Evolutionary conservation across 371 early-diverging fungal genomes (phyloP).

Genomic region (Mortierella sp.): DNA sequence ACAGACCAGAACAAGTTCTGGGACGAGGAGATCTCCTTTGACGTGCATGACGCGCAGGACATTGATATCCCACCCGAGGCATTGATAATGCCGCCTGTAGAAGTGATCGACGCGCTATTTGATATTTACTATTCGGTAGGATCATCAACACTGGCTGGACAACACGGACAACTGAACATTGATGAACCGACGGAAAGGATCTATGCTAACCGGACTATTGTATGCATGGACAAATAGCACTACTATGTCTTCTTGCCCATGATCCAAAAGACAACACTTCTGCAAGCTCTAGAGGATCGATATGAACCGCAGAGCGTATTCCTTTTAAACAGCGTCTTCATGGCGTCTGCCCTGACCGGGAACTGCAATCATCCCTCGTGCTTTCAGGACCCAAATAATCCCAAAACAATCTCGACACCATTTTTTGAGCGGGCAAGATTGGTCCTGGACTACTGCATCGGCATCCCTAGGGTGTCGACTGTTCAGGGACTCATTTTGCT

Average conservation of each 20-base stretch:
- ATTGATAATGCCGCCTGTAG: slow-evolving; percentile 32
- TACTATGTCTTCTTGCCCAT: slow-evolving; percentile 41
- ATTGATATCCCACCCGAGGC: slow-evolving; percentile 45
- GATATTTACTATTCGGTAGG: slow-evolving; percentile 47
- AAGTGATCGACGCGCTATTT: slow-evolving; percentile 44
- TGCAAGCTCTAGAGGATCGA: slow-evolving; percentile 50
- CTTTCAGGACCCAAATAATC: slow-evolving; percentile 22
- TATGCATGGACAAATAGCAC: slow-evolving; percentile 44
- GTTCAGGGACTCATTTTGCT: slow-evolving; percentile 47
- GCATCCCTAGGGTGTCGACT: slow-evolving; percentile 45
- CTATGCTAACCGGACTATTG: slow-evolving; percentile 38
- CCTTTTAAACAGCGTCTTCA: slow-evolving; percentile 50
- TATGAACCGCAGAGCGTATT: slow-evolving; percentile 47
- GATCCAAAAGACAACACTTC: slow-evolving; percentile 45
- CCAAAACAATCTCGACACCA: slow-evolving; percentile 38
- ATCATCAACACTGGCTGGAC: too few relatives aligned
- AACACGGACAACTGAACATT: too few relatives aligned
- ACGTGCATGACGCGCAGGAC: slow-evolving; percentile 33
- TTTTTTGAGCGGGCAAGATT: slow-evolving; percentile 49
- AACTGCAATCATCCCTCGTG: slow-evolving; percentile 33
- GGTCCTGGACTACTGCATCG: slow-evolving; percentile 52
- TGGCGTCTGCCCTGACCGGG: slow-evolving; percentile 43
- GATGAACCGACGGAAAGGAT: background rate
- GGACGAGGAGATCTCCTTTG: slow-evolving; percentile 53
- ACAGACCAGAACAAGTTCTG: slow-evolving; percentile 43